phyloP scores from a whole-genome alignment of 2,329 filamentous ascomycete species.

The Epichloe gansuensis region DNA sequence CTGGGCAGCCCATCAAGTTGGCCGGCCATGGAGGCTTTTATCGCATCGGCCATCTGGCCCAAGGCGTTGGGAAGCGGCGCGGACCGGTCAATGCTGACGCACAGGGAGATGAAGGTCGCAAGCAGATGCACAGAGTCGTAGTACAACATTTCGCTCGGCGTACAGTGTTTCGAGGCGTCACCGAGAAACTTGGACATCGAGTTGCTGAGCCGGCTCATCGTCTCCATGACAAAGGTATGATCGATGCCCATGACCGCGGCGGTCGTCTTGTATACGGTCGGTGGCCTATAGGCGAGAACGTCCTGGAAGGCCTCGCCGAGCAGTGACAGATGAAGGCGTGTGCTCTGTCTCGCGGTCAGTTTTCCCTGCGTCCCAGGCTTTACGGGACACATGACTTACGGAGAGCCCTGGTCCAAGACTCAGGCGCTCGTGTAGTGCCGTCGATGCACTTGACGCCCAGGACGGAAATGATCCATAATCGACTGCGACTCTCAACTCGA shows the following conservation, averaged over 20 bases:
- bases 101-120: conserved; percentile 21
- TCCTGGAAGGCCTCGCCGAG: conserved; percentile 41
- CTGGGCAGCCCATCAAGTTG: conserved; percentile 11
- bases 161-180: conserved; percentile 21
- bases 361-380: background rate
- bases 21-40: conserved; percentile 16
- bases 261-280: conserved; percentile 37
- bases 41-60: conserved; percentile 14
- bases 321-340: conserved; percentile 35
- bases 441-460: conserved; percentile 26
- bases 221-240: conserved; percentile 31
- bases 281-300: conserved; percentile 33
- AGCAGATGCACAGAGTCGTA: conserved; percentile 32
- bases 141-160: conserved; percentile 29
- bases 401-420: conserved; percentile 39
- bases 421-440: conserved; percentile 31
- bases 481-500: conserved; percentile 29
- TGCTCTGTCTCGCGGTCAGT: conserved; percentile 25
- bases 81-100: conserved; percentile 14
- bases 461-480: conserved; percentile 42
- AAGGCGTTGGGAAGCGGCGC: conserved; percentile 13
- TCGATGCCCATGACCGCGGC: conserved; percentile 27
- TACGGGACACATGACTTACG: conserved; percentile 23
- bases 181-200: conserved; percentile 29
- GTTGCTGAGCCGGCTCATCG: conserved; percentile 28